Evolutionary conservation across 2,329 filamentous ascomycete species (phyloP).

Genomic region (Monilinia laxa): DNA sequence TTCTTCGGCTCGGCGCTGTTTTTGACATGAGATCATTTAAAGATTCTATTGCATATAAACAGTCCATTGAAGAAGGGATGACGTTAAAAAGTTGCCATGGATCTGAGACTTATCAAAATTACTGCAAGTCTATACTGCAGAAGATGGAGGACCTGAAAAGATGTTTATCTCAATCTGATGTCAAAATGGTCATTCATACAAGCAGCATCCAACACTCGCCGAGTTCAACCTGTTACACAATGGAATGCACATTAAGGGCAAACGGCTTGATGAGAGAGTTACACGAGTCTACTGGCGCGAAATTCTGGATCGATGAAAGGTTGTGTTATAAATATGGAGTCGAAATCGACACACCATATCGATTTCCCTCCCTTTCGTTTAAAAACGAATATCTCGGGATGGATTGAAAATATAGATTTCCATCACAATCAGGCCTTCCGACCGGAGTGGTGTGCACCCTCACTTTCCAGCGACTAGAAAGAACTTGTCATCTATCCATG

Average conservation of each 20-base stretch:
- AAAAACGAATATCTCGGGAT: no score
- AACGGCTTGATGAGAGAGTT: background rate
- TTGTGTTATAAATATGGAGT: slow-evolving; percentile 14
- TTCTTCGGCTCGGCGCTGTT: no score
- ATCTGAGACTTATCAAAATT: background rate
- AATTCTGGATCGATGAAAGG: slow-evolving; percentile 1
- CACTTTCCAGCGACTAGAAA: no score
- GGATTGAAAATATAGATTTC: no score
- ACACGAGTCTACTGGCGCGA: background rate
- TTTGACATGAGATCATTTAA: background rate
- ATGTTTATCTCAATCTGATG: background rate
- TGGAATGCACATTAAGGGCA: background rate
- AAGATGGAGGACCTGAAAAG: background rate
- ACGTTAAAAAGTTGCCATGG: no score
- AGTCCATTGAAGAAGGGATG: no score
- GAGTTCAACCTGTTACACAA: no score
- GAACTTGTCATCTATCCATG: no score
- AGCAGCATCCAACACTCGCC: background rate
- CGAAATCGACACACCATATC: background rate
- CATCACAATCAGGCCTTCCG: no score
- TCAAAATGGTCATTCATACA: background rate
- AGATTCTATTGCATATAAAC: background rate
- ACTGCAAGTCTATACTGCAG: background rate
- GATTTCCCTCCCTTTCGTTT: background rate
- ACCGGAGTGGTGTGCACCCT: no score